A percentile compares a stretch with the other conserved stretches of the same genome.
These are phyloP conservation scores for Plantago ovata DNA, from an alignment of 257 asterid species.

Conservation along the genomic window DNA sequence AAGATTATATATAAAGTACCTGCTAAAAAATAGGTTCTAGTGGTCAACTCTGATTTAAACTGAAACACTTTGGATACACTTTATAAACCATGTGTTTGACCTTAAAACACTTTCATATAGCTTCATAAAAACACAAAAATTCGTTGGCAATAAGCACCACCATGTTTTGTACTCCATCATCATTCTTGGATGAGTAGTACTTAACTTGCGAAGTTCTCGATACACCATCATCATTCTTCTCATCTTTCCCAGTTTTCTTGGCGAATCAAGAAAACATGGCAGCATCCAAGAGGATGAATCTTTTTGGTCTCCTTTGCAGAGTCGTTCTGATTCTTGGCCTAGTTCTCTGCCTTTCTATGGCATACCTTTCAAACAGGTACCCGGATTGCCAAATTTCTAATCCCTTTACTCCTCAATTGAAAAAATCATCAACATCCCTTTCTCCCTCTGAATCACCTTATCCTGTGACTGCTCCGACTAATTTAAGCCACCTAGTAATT, in stretches of 20 bases:
- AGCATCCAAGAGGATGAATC: constrained; percentile 18
- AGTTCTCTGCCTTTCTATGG: constrained; percentile 23
- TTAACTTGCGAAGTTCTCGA: neutral
- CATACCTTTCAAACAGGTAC: constrained; percentile 26
- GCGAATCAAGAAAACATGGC: constrained; percentile 7
- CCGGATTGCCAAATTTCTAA: constrained; percentile 34
- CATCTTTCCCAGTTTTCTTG: neutral
- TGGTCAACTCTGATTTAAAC: neutral
- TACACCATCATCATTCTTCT: neutral
- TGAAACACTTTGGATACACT: neutral
- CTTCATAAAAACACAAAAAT: constrained; percentile 4
- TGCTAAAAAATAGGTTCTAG: no score
- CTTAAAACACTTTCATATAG: neutral
- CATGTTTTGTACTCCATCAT: neutral
- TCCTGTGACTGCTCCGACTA: constrained; percentile 17
- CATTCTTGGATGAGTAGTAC: neutral
- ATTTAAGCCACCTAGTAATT: constrained; percentile 38
- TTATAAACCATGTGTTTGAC: neutral
- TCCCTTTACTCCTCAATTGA: constrained; percentile 18
- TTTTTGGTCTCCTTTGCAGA: constrained; percentile 26
- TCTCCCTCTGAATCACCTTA: neutral
- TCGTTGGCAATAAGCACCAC: neutral
- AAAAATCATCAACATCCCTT: neutral
- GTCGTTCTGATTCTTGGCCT: constrained; percentile 23
- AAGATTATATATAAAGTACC: no score